Conservation (phyloP, 2,329 filamentous ascomycete species). For the Raffaelea ambrosiae region DNA sequence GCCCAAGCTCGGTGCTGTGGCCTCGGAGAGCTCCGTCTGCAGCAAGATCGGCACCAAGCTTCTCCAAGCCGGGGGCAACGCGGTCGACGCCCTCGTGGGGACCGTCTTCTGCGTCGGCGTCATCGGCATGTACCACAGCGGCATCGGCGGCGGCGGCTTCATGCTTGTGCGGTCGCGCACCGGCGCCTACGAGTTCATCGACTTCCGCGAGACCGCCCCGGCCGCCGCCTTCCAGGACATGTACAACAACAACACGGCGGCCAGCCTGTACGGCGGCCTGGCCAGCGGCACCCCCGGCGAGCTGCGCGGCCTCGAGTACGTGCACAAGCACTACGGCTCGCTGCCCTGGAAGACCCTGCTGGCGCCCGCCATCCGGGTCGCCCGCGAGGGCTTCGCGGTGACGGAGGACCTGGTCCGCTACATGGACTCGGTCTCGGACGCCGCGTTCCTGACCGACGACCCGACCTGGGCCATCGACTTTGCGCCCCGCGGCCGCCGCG, state of each 20-base stretch:
- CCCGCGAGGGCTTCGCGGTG: slow-evolving; percentile 63
- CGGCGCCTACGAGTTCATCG: slow-evolving; percentile 68
- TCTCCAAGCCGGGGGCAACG: too few species aligned
- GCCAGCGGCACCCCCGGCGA: slow-evolving; percentile 64
- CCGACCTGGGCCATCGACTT: slow-evolving; percentile 78
- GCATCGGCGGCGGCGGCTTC: slow-evolving; percentile 74
- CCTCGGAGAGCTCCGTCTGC: too few species aligned
- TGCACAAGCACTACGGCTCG: slow-evolving; percentile 59
- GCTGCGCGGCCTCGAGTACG: slow-evolving; percentile 62
- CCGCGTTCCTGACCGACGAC: slow-evolving; percentile 60
- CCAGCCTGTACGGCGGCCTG: slow-evolving; percentile 60
- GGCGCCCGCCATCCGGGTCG: slow-evolving; percentile 61
- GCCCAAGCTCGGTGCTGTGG: too few species aligned
- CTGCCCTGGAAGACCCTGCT: slow-evolving; percentile 61
- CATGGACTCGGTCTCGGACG: slow-evolving; percentile 44
- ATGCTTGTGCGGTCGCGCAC: slow-evolving; percentile 59
- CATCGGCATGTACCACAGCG: slow-evolving; percentile 57
- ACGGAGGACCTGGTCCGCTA: slow-evolving; percentile 63
- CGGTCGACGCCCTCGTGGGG: too few species aligned
- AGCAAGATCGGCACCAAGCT: too few species aligned
- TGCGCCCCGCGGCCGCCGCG: slow-evolving; percentile 60
- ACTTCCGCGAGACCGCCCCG: slow-evolving; percentile 79
- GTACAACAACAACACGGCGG: slow-evolving; percentile 61
- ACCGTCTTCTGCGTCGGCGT: slow-evolving; percentile 58
- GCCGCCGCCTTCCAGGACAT: slow-evolving; percentile 72